Evolutionary conservation across 202 grass and related monocot genomes (phyloP).

Genomic region (Schoenoplectus triqueter): DNA sequence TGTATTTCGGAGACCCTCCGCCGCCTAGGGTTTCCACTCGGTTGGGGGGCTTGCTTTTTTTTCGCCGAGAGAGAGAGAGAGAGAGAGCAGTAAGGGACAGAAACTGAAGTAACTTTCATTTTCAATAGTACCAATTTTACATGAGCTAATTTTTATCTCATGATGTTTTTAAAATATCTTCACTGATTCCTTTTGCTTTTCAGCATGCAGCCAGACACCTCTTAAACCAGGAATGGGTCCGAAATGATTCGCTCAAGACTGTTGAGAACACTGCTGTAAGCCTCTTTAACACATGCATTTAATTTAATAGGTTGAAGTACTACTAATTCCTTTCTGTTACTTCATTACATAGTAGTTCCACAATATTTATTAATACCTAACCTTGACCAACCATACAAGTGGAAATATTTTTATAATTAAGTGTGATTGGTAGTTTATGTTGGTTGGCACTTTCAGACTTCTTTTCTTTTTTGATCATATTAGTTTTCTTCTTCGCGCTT

Average conservation of each 20-base stretch:
- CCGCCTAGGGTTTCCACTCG: no score
- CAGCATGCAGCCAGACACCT: slow-evolving; percentile 97
- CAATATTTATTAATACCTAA: no score
- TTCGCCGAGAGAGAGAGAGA: no score
- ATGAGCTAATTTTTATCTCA: slow-evolving; percentile 12
- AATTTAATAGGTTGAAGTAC: slow-evolving; percentile 1
- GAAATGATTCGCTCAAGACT: slow-evolving; percentile 96
- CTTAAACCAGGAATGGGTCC: slow-evolving; percentile 96
- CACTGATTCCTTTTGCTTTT: slow-evolving; percentile 36
- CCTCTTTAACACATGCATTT: slow-evolving; percentile 37
- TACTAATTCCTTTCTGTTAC: background rate
- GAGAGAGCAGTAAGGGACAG: no score
- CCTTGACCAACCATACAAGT: slow-evolving; percentile 10
- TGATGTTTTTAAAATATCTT: slow-evolving; percentile 5
- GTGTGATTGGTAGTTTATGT: background rate
- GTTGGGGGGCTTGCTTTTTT: no score
- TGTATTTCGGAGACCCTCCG: no score
- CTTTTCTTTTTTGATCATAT: slow-evolving; percentile 1
- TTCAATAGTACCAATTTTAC: background rate
- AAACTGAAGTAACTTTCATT: no score
- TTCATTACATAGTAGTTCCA: no score
- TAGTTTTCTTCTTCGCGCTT: background rate
- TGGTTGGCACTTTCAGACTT: background rate
- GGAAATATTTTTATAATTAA: background rate
- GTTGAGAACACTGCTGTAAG: slow-evolving; percentile 98